These are phyloP conservation scores for Didymella lethalis DNA, from an alignment of 2,329 filamentous ascomycete species.

Conservation along the genomic window DNA sequence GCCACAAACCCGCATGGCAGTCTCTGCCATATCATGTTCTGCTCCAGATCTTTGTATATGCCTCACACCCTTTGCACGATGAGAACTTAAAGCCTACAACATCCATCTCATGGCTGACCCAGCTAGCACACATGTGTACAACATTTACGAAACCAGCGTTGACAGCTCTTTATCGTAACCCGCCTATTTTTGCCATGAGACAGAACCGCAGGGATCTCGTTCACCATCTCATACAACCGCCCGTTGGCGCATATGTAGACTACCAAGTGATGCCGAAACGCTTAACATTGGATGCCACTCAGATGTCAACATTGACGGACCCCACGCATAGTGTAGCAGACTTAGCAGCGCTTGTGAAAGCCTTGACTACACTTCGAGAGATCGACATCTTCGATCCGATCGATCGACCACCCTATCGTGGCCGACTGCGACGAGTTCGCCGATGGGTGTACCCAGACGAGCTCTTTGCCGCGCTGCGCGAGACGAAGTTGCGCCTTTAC, in stretches of 20 bases:
- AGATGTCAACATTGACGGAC: slow-evolving; percentile 62
- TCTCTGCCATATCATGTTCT: slow-evolving; percentile 73
- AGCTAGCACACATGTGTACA: slow-evolving; percentile 66
- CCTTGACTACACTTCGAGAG: slow-evolving; percentile 71
- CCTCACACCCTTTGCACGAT: slow-evolving; percentile 66
- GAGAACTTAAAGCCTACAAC: slow-evolving; percentile 54
- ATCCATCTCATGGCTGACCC: slow-evolving; percentile 69
- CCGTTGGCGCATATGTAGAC: slow-evolving; percentile 54
- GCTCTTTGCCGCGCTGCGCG: slow-evolving; percentile 70
- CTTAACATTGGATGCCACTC: slow-evolving; percentile 73
- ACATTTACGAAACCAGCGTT: slow-evolving; percentile 76
- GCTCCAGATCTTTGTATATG: slow-evolving; percentile 72
- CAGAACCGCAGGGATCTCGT: slow-evolving; percentile 57
- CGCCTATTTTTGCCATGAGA: slow-evolving; percentile 65
- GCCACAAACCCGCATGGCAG: slow-evolving; percentile 37
- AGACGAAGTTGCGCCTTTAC: slow-evolving; percentile 56
- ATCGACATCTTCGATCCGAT: slow-evolving; percentile 75
- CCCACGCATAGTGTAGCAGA: slow-evolving; percentile 63
- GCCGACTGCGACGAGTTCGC: slow-evolving; percentile 58
- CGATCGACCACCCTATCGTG: slow-evolving; percentile 72
- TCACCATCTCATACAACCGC: slow-evolving; percentile 63
- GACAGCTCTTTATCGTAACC: slow-evolving; percentile 73
- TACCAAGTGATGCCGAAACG: slow-evolving; percentile 76
- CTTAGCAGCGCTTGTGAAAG: slow-evolving; percentile 65
- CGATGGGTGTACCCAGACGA: slow-evolving; percentile 74